Base-by-base conservation (phyloP, 768 basidiomycete species). In the Hebeloma cylindrosporum region DNA sequence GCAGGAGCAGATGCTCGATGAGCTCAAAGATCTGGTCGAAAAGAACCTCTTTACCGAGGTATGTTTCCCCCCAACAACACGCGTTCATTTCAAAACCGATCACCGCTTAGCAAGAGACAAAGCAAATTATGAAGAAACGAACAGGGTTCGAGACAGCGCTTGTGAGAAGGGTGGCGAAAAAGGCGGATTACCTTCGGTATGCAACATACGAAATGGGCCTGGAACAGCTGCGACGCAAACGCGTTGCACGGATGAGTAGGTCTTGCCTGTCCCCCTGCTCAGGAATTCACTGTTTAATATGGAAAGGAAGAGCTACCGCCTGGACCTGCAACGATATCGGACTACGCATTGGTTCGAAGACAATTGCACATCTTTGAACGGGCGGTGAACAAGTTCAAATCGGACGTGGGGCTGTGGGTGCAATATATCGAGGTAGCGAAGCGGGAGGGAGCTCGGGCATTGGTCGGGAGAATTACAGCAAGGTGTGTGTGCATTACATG, bases 1-100 rank as follows among this genome's bases (percentile, higher is more conserved):
- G 67, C 88, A 94, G 65, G 93, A 95, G 82, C 60, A 88, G 80
- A 94, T 93, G 83, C 88, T 95, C 80, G 80, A 84, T 35, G 93
- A 96, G 83, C 85, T 95, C 62, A 93, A 91, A 66, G 92, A 94
- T 66, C 73, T 95, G 8, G 82, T 87, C 48, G 80, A 92, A 56
- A 92, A 88, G 66, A 79, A 78, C 53, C 66, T 96, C 29, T 95
- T 97, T 63, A 85, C 87, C 0, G 73, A 82, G 67, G 88, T 88
- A 58, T 62, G 80, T 65, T 36, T 21, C 43, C 27, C 14, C 2
- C 21, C 23, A 30, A 28, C 20, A 14, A 20, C 11, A 10, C 39
- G 27, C 44, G 38, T 13, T 14, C 22, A 21, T 18, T 46, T 27
- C 25, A 33, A 22, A 47, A 56, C 50, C 38, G 25, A 40, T 33